phyloP scores from a whole-genome alignment of 2,329 filamentous ascomycete genomes.

The Xylaria arbuscula region DNA sequence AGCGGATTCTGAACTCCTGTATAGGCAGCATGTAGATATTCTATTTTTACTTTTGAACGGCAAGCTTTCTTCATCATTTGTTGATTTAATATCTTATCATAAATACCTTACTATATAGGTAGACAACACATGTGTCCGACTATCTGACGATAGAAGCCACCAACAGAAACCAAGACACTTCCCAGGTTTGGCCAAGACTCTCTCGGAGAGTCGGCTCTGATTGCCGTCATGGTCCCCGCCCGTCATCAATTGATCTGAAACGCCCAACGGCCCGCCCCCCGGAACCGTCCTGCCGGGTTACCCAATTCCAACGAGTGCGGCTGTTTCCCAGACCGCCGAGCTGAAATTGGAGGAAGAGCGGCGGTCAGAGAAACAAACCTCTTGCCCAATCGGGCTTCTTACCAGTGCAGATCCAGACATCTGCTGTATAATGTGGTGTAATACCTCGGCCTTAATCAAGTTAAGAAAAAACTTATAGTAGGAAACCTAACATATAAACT shows the following conservation, averaged over 20 bases:
- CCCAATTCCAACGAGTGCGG: conserved; percentile 25
- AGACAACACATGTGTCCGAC: too few relatives aligned
- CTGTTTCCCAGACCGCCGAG: background rate
- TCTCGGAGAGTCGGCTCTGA: conserved; percentile 36
- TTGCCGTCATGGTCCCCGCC: conserved; percentile 24
- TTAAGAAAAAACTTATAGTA: too few relatives aligned
- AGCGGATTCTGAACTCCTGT: background rate
- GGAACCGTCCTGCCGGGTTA: conserved; percentile 36
- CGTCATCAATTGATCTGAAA: conserved; percentile 19
- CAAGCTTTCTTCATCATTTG: background rate
- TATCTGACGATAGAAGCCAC: too few relatives aligned
- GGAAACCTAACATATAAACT: too few relatives aligned
- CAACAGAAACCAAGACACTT: background rate
- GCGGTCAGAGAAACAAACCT: background rate
- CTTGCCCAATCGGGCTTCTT: conserved; percentile 3
- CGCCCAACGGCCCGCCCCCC: conserved; percentile 10
- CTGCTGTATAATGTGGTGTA: too few relatives aligned
- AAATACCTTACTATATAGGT: background rate
- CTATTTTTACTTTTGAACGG: background rate
- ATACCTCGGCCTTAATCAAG: background rate
- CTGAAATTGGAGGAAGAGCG: too few relatives aligned
- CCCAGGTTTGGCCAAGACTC: background rate
- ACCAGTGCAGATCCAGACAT: conserved; percentile 5
- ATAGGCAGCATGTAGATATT: too few relatives aligned
- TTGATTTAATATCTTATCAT: background rate